These are phyloP conservation scores for Maudiozyma serrabonitensis DNA, from an alignment of 805 yeast species.

Conservation along the genomic window DNA sequence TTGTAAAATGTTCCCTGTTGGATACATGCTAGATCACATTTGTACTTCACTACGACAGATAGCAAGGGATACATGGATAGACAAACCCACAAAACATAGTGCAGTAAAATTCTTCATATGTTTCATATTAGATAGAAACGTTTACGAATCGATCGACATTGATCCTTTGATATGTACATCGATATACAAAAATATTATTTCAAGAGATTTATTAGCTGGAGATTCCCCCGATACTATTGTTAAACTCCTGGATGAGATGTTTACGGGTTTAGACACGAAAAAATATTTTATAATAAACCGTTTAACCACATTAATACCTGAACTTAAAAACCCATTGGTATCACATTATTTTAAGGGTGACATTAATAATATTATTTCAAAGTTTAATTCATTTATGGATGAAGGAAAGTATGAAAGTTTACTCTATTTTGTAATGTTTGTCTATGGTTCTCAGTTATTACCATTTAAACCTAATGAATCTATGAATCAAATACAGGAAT, in stretches of 20 bases:
- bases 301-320: slow-evolving; percentile 14
- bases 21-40: slow-evolving; percentile 4
- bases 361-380: slow-evolving; percentile 3
- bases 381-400: slow-evolving; percentile 17
- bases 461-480: slow-evolving; percentile 14
- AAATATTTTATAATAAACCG: slow-evolving; percentile 21
- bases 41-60: not conserved
- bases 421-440: slow-evolving; percentile 19
- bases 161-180: slow-evolving; percentile 12
- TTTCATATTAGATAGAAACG: slow-evolving; percentile 21
- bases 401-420: slow-evolving; percentile 11
- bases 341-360: slow-evolving; percentile 5
- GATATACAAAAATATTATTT: not conserved
- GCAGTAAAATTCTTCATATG: slow-evolving; percentile 9
- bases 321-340: slow-evolving; percentile 10
- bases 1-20: slow-evolving; percentile 15
- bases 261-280: slow-evolving; percentile 4
- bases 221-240: slow-evolving; percentile 1
- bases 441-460: slow-evolving; percentile 16
- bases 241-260: slow-evolving; percentile 9
- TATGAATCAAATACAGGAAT: slow-evolving; percentile 1
- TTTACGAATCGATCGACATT: slow-evolving; percentile 16
- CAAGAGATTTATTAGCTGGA: not conserved
- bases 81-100: too few species aligned
- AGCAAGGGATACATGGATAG: too few species aligned